Conservation (phyloP, 2,329 filamentous ascomycete species). For the Phyllosticta citrichinensis region DNA sequence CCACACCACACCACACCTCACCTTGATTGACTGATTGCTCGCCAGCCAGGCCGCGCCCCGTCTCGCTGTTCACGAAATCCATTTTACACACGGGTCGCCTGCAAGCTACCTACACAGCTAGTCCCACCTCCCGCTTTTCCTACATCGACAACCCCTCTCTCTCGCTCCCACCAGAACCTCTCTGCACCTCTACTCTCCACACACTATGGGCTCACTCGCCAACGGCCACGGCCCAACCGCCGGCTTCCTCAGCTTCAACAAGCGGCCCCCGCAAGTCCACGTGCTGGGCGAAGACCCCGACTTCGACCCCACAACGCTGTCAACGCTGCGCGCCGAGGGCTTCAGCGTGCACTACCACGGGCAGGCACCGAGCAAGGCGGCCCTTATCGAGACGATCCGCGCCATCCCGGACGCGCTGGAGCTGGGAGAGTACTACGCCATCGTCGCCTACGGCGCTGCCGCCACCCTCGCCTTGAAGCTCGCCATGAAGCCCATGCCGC, state of each 20-base stretch:
- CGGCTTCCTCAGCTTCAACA: constrained; percentile 29
- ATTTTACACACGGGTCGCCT: neutral
- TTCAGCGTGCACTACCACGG: constrained; percentile 29
- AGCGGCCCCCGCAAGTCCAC: constrained; percentile 26
- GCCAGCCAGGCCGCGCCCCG: neutral
- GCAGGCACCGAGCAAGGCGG: constrained; percentile 20
- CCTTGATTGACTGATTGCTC: neutral
- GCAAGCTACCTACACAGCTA: too few relatives aligned
- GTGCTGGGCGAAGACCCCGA: constrained; percentile 29
- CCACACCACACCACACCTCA: neutral
- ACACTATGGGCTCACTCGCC: neutral
- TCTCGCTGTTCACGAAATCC: neutral
- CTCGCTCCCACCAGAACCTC: neutral
- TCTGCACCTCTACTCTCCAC: neutral
- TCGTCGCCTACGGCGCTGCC: constrained; percentile 32
- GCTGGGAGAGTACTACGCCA: constrained; percentile 26
- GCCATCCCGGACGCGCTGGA: constrained; percentile 30
- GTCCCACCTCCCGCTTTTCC: neutral
- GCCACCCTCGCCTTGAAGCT: constrained; percentile 30
- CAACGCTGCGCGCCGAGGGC: constrained; percentile 15
- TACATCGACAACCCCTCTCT: neutral
- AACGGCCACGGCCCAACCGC: neutral
- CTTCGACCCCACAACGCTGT: constrained; percentile 28
- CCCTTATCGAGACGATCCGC: constrained; percentile 24
- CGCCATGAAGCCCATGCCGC: constrained; percentile 31